Conservation (phyloP, 768 basidiomycete species). For the Psilocybe tampanensis region DNA sequence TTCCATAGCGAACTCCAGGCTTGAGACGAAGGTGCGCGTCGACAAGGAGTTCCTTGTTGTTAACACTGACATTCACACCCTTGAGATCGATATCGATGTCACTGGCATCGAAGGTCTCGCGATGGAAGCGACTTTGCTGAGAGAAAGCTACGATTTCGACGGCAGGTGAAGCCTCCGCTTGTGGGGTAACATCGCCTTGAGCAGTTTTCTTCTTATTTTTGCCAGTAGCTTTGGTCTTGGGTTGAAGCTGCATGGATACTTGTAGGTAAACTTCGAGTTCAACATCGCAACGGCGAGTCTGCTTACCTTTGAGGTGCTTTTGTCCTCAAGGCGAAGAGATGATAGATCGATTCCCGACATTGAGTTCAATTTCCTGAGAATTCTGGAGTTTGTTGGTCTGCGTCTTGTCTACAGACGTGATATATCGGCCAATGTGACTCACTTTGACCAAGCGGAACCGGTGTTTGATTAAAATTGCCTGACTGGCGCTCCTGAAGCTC, state of each 20-base stretch:
- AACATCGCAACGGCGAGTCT: too few relatives aligned
- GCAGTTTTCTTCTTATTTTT: not conserved
- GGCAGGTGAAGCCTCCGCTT: not conserved
- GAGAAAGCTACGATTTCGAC: slow-evolving; percentile 41
- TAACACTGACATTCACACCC: slow-evolving; percentile 52
- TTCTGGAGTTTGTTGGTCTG: too few relatives aligned
- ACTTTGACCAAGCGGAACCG: too few relatives aligned
- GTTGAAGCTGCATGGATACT: not conserved
- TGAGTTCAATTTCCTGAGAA: too few relatives aligned
- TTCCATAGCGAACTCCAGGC: slow-evolving; percentile 48
- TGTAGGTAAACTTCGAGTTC: not conserved
- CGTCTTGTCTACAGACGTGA: too few relatives aligned
- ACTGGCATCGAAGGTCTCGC: slow-evolving; percentile 44
- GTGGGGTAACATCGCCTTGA: not conserved
- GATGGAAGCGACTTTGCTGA: slow-evolving; percentile 52
- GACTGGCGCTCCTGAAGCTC: too few relatives aligned
- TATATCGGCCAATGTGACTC: too few relatives aligned
- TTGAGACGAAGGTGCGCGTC: slow-evolving; percentile 57
- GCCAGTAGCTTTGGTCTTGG: not conserved
- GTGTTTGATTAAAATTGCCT: too few relatives aligned
- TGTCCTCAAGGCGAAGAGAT: too few relatives aligned
- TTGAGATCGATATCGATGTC: slow-evolving; percentile 53
- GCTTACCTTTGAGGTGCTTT: too few relatives aligned
- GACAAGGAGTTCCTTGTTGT: slow-evolving; percentile 50
- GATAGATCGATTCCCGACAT: too few relatives aligned